phyloP scores from a whole-genome alignment of 345 rosid species.

The Angophora floribunda region DNA sequence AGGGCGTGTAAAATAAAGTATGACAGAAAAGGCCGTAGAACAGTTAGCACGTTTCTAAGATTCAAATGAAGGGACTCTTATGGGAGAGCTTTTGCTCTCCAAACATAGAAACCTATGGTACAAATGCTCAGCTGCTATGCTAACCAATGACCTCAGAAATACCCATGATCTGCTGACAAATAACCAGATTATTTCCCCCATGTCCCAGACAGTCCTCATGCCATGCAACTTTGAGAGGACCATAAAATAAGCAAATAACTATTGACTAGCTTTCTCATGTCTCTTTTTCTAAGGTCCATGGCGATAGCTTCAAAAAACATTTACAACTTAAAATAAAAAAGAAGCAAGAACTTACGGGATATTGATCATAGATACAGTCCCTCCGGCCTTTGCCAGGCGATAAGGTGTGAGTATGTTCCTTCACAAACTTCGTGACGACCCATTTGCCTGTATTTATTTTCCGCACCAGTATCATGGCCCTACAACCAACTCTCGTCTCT shows the following conservation, averaged over 20 bases:
- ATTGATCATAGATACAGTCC: slow-evolving; percentile 92
- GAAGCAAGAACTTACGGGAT: slow-evolving; percentile 64
- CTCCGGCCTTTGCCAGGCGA: slow-evolving; percentile 85
- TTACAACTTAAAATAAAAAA: not conserved
- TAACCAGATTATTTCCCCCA: not conserved
- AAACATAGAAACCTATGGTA: not conserved
- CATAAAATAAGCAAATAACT: not conserved
- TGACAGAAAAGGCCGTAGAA: not conserved
- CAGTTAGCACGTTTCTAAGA: not conserved
- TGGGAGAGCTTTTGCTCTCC: not conserved
- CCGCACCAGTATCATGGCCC: slow-evolving; percentile 97
- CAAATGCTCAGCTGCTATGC: not conserved
- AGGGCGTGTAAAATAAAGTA: not conserved
- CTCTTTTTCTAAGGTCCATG: not conserved
- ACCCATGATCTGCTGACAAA: not conserved
- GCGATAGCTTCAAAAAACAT: not conserved
- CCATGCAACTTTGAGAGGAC: not conserved
- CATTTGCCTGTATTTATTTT: slow-evolving; percentile 89
- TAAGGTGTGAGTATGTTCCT: slow-evolving; percentile 84
- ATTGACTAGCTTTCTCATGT: not conserved
- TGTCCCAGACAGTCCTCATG: not conserved
- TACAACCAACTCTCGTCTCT: slow-evolving; percentile 96
- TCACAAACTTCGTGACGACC: slow-evolving; percentile 84
- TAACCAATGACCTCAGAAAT: not conserved
- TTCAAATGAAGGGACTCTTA: not conserved